These are phyloP conservation scores for Podosphaera fusca DNA, from an alignment of 2,329 filamentous ascomycete genomes.

Conservation along the genomic window DNA sequence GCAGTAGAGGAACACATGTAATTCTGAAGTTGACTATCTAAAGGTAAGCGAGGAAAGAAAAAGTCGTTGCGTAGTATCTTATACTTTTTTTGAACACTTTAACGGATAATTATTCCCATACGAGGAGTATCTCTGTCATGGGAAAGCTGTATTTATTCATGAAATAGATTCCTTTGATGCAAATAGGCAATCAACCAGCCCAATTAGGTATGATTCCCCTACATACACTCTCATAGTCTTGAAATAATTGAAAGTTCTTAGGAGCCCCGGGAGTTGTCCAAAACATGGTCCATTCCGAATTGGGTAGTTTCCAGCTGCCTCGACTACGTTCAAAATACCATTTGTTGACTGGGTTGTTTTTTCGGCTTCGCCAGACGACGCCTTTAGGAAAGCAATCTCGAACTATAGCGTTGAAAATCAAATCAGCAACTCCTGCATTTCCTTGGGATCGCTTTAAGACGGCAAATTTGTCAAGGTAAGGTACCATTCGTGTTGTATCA, in stretches of 20 bases:
- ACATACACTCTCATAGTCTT: constrained; percentile 57
- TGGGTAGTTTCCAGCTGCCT: constrained; percentile 60
- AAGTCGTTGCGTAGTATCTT: too few relatives aligned
- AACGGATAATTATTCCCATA: too few relatives aligned
- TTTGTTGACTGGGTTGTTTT: constrained; percentile 89
- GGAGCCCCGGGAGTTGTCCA: constrained; percentile 58
- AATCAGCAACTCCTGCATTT: constrained; percentile 76
- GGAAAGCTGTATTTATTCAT: too few relatives aligned
- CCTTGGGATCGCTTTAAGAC: constrained; percentile 76
- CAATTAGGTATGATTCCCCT: constrained; percentile 38
- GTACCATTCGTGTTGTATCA: constrained; percentile 43
- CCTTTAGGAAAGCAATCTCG: constrained; percentile 68
- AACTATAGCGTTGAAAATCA: constrained; percentile 92
- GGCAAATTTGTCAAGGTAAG: constrained; percentile 94
- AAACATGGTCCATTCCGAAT: constrained; percentile 93
- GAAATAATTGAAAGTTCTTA: constrained; percentile 29
- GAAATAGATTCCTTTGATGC: too few relatives aligned
- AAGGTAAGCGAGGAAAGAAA: too few relatives aligned
- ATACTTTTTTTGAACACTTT: too few relatives aligned
- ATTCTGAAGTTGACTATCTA: too few relatives aligned
- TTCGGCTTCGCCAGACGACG: constrained; percentile 71
- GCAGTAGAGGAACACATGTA: too few relatives aligned
- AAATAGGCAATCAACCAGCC: constrained; percentile 11
- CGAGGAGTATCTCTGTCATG: too few relatives aligned
- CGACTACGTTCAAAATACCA: constrained; percentile 92